Evolutionary conservation across 2,329 filamentous ascomycete species (phyloP), one percentile per base, ranked within the genome.

Genomic region (Microdochium trichocladiopsis): DNA sequence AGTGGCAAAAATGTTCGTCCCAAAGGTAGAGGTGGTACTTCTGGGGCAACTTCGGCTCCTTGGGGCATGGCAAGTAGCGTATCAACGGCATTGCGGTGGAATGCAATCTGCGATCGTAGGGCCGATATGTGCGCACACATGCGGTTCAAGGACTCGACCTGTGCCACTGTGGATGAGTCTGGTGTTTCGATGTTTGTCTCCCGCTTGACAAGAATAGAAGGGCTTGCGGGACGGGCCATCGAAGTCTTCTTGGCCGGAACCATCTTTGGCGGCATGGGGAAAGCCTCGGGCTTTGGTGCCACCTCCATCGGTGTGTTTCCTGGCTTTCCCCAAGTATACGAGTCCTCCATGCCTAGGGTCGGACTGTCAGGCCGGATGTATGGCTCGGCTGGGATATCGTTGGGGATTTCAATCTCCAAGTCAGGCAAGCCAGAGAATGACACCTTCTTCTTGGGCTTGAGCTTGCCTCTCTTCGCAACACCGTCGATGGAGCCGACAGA

Each of bases 281-380:
- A 45, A 18, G 41, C 16, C 41, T 45, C 41, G 9, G 41, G 41
- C 14, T 8, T 12, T 12, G 18, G 18, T 22, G 41, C 41, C 28
- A 31, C 28, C 41, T 45, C 18, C 12, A 11, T 21, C 10, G 23
- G 18, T 45, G 16, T 45, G 12, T 10, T 18, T 10, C 6, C 12
- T 3, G 41, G 18, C 41, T 45, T 45, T 16, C 16, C 18, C 41
- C 41, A 45, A 14, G 47, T 14, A 21, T 3, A 25, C 23, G 25
- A 25, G 56, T 76, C 75, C 50, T 78, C 76, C 52, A 80, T 74
- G 11, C 80, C 80, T 5, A 84, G 73, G 0, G 80, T 84, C 1
- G 80, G 80, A 3, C 80, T 83, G 58, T 84, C 80, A 0, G 80
- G 80, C 9, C 80, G 77, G 54, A 81, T 72, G 28, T 74, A 66